Evolutionary conservation across 23 red algal genomes (phyloP).

Genomic region (Pyropia haitanensis): DNA sequence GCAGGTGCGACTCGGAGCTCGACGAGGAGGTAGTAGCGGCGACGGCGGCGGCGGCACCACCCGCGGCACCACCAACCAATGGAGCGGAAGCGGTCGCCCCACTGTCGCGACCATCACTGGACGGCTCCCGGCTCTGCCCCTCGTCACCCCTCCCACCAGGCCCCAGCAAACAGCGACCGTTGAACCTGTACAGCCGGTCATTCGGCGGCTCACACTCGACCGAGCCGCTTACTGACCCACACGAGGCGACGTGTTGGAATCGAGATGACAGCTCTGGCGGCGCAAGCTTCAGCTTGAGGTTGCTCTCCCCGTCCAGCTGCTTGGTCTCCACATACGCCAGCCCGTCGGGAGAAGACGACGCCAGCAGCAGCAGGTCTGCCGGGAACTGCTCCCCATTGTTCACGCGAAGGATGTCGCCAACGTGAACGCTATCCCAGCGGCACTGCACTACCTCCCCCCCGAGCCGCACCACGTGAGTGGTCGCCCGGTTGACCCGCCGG

Average conservation of each 20-base stretch:
- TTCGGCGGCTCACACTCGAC: constrained; percentile 86
- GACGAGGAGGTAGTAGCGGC: no score
- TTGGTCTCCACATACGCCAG: constrained; percentile 80
- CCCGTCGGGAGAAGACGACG: constrained; percentile 62
- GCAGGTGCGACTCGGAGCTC: neutral
- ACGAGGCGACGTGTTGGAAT: constrained; percentile 2
- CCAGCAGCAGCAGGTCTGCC: constrained; percentile 72
- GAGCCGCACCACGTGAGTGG: constrained; percentile 45
- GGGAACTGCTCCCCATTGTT: constrained; percentile 55
- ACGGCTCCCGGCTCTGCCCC: neutral
- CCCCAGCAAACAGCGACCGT: constrained; percentile 13
- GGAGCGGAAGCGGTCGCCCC: no score
- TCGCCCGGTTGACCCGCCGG: constrained; percentile 51
- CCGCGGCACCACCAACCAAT: no score
- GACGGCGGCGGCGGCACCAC: no score
- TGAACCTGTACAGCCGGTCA: constrained; percentile 66
- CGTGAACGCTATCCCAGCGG: constrained; percentile 47
- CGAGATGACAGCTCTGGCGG: constrained; percentile 10
- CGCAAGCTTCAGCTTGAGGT: constrained; percentile 74
- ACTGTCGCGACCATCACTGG: neutral
- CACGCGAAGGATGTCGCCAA: constrained; percentile 80
- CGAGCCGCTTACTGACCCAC: constrained; percentile 11
- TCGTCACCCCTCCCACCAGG: neutral
- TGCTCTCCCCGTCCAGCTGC: constrained; percentile 90
- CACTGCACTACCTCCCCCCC: neutral